Percentiles rank a stretch among this genome's conserved stretches.
phyloP scores from a whole-genome alignment of 345 rosid species.

The Sonneratia alba region DNA sequence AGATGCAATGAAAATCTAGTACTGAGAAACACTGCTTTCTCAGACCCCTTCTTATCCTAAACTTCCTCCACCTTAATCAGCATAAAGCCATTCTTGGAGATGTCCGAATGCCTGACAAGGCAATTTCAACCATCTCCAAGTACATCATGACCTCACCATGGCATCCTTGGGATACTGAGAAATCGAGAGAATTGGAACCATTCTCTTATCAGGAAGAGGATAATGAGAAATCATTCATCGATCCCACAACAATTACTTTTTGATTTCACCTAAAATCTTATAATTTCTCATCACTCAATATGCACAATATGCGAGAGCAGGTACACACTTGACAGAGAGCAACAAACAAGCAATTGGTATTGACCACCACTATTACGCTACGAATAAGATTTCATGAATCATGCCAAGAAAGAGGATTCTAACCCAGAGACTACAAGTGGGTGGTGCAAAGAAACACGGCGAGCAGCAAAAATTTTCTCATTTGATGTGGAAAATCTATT shows the following conservation, averaged over 20 bases:
- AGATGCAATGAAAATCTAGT: background rate
- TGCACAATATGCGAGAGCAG: background rate
- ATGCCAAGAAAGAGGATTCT: background rate
- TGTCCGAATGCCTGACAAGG: background rate
- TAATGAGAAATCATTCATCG: background rate
- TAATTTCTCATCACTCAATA: background rate
- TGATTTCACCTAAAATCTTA: slow-evolving; percentile 1
- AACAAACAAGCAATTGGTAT: background rate
- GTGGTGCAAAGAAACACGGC: background rate
- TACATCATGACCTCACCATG: background rate
- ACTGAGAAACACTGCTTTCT: background rate
- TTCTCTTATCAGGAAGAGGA: background rate
- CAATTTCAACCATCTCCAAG: background rate
- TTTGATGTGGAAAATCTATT: background rate
- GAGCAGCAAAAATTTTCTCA: background rate
- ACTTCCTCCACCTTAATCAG: background rate
- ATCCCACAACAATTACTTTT: too few species aligned
- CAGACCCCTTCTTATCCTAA: background rate
- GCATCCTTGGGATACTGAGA: background rate
- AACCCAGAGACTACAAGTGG: background rate
- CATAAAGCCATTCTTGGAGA: background rate
- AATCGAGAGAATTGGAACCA: background rate
- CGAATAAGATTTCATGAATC: background rate
- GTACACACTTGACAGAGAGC: background rate
- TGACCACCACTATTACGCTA: background rate